phyloP scores from a whole-genome alignment of 192 early-diverging fungal genomes.

The Funneliformis mosseae region DNA sequence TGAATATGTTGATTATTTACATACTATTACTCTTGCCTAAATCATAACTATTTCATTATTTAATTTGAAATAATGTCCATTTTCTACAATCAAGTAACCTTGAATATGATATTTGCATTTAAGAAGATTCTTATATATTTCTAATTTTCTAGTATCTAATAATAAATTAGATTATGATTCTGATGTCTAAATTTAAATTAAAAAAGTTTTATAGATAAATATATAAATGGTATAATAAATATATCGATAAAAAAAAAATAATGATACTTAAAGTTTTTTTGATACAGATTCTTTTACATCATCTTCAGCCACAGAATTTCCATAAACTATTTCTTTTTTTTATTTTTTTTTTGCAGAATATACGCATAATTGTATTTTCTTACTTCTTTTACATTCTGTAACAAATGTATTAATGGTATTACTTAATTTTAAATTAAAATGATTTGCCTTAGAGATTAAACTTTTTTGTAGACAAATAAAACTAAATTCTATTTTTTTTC shows the following conservation, averaged over 20 bases:
- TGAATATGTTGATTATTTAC: too few species aligned
- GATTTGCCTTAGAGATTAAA: not conserved
- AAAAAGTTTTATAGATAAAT: too few species aligned
- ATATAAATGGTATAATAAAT: too few species aligned
- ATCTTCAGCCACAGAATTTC: not conserved
- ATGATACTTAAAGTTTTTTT: too few species aligned
- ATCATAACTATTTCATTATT: too few species aligned
- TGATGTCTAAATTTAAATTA: not conserved
- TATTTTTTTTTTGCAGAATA: not conserved
- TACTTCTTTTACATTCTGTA: not conserved
- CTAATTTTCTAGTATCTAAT: not conserved
- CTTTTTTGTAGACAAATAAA: not conserved
- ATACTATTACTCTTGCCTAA: too few species aligned
- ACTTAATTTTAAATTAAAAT: not conserved
- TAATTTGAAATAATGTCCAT: not conserved
- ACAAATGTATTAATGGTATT: not conserved
- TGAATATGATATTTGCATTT: not conserved
- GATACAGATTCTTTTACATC: too few species aligned
- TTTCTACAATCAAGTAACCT: not conserved
- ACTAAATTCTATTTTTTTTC: not conserved
- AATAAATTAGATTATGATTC: not conserved
- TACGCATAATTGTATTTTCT: not conserved
- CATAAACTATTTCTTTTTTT: not conserved
- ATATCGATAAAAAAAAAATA: too few species aligned
- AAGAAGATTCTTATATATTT: too few species aligned